A percentile compares a stretch with the other conserved stretches of the same genome.
phyloP scores from a whole-genome alignment of 2,329 filamentous ascomycete genomes.

The Alternaria angustiovoidea region DNA sequence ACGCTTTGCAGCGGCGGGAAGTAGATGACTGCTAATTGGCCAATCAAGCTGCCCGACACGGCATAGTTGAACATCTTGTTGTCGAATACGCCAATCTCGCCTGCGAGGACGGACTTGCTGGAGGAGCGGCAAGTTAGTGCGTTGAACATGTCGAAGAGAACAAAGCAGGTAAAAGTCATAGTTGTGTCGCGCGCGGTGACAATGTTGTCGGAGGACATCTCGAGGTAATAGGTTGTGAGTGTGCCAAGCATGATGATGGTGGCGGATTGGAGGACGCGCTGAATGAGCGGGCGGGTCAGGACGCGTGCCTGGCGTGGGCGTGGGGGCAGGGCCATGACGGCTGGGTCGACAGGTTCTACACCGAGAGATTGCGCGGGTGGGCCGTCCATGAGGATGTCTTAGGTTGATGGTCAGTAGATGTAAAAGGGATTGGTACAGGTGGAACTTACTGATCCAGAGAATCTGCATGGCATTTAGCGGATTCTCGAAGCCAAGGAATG shows the following conservation, averaged over 20 bases:
- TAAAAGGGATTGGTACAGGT: not conserved
- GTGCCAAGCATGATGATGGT: slow-evolving; percentile 92
- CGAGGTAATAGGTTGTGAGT: slow-evolving; percentile 86
- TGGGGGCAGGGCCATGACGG: slow-evolving; percentile 91
- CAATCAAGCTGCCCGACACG: slow-evolving; percentile 81
- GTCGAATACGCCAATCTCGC: slow-evolving; percentile 81
- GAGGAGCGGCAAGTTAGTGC: slow-evolving; percentile 92
- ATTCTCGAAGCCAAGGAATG: slow-evolving; percentile 90
- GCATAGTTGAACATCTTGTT: slow-evolving; percentile 98
- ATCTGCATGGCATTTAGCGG: slow-evolving; percentile 99
- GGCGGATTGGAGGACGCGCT: slow-evolving; percentile 86
- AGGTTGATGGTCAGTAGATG: slow-evolving; percentile 24
- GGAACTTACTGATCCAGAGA: slow-evolving; percentile 92
- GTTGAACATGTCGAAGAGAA: slow-evolving; percentile 99
- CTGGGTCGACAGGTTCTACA: slow-evolving; percentile 91
- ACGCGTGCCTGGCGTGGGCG: slow-evolving; percentile 87
- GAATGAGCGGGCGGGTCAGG: slow-evolving; percentile 82
- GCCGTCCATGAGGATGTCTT: slow-evolving; percentile 99
- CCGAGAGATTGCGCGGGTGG: slow-evolving; percentile 96
- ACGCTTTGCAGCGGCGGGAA: slow-evolving; percentile 91
- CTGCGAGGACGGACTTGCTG: slow-evolving; percentile 84
- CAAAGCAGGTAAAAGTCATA: slow-evolving; percentile 99
- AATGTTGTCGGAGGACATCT: slow-evolving; percentile 83
- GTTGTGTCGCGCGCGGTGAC: slow-evolving; percentile 95
- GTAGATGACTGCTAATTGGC: slow-evolving; percentile 92